These are phyloP conservation scores for Pleurostoma richardsiae DNA, from an alignment of 2,329 filamentous ascomycete species.

Conservation along the genomic window DNA sequence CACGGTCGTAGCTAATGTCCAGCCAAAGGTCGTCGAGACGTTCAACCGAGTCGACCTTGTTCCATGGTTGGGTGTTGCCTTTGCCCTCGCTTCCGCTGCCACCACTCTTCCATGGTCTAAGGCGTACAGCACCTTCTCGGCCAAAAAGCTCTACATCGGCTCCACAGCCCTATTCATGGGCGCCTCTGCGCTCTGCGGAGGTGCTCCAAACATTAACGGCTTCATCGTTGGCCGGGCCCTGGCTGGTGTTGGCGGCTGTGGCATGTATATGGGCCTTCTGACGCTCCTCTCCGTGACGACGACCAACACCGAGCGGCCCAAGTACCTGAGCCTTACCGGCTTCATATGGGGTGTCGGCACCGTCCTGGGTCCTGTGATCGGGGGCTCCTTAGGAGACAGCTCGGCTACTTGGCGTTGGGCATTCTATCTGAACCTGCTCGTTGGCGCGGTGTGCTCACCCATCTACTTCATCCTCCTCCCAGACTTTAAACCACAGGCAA, in stretches of 20 bases:
- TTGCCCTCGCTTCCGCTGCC: neutral
- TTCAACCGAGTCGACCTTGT: conserved; percentile 1
- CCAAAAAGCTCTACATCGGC: neutral
- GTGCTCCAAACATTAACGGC: neutral
- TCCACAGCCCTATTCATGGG: neutral
- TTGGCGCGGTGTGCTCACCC: conserved; percentile 1
- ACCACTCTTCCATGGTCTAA: neutral
- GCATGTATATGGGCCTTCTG: conserved; percentile 28
- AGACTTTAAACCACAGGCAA: neutral
- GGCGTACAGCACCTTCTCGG: neutral
- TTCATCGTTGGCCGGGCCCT: conserved; percentile 40
- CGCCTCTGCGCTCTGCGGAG: neutral
- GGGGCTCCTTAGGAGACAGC: neutral
- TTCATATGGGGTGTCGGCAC: conserved; percentile 2
- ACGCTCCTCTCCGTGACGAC: conserved; percentile 2
- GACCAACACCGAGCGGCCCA: neutral
- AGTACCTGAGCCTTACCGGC: neutral
- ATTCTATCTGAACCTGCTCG: conserved; percentile 5
- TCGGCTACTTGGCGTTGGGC: conserved; percentile 5
- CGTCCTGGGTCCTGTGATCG: conserved; percentile 3
- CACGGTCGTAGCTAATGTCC: conserved; percentile 7
- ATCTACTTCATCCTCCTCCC: neutral
- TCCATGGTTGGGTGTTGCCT: conserved; percentile 2
- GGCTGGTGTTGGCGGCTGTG: conserved; percentile 37
- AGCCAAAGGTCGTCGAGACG: conserved; percentile 2